Percentiles rank a stretch among this genome's conserved stretches.
Evolutionary conservation across 2,329 filamentous ascomycete genomes (phyloP).

Genomic region (Sporothrix curviconia): DNA sequence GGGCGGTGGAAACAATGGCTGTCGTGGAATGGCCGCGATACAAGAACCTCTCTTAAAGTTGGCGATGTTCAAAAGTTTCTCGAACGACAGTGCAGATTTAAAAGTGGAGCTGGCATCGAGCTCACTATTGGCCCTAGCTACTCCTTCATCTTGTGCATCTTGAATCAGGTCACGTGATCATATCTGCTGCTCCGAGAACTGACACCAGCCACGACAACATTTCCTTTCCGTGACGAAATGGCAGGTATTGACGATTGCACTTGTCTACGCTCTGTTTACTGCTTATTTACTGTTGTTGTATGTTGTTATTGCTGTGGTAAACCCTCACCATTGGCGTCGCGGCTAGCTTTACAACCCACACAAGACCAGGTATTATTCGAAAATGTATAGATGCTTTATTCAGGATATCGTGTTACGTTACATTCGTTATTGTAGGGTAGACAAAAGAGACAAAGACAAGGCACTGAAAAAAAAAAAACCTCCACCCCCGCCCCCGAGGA

Average conservation of each 20-base stretch:
- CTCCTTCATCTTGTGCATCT: too few relatives aligned
- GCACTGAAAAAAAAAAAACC: neutral
- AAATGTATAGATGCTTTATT: neutral
- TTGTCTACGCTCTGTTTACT: too few relatives aligned
- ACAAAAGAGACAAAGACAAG: neutral
- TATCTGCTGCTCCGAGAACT: neutral
- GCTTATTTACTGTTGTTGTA: too few relatives aligned
- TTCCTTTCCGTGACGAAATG: too few relatives aligned
- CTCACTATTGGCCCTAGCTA: neutral
- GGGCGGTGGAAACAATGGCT: neutral
- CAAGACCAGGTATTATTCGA: neutral
- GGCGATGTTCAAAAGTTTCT: slow-evolving; percentile 10
- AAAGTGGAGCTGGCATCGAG: slow-evolving; percentile 10
- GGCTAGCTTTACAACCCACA: too few relatives aligned
- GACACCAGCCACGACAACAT: too few relatives aligned
- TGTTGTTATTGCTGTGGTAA: too few relatives aligned
- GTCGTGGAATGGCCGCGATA: neutral
- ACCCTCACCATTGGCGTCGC: too few relatives aligned
- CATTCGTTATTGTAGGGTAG: neutral
- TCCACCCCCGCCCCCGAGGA: too few relatives aligned
- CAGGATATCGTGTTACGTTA: neutral
- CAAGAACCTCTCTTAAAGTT: too few relatives aligned
- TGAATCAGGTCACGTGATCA: too few relatives aligned
- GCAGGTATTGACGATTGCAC: too few relatives aligned
- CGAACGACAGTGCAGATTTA: slow-evolving; percentile 2